phyloP scores from a whole-genome alignment of 768 basidiomycete genomes.

The Ramaria sp. region DNA sequence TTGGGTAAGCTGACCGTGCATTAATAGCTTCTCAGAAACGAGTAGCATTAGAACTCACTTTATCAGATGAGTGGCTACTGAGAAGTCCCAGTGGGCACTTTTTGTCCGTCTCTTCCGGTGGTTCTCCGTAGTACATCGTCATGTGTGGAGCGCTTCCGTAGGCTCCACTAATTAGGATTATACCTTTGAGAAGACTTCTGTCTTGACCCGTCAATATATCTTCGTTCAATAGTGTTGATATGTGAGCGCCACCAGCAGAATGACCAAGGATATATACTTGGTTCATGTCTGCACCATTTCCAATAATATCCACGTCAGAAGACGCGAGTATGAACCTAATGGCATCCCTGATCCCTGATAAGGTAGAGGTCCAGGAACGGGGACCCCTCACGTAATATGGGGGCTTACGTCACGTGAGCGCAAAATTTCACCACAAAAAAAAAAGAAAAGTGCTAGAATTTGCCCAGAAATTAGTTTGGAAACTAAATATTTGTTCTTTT shows the following conservation, averaged over 20 bases:
- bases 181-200: slow-evolving; percentile 29
- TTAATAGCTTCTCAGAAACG: slow-evolving; percentile 31
- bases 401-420: too few relatives aligned
- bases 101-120: slow-evolving; percentile 17
- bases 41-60: slow-evolving; percentile 29
- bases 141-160: slow-evolving; percentile 25
- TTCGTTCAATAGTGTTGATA: slow-evolving; percentile 32
- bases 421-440: too few relatives aligned
- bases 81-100: slow-evolving; percentile 4
- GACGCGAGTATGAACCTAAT: too few relatives aligned
- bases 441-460: too few relatives aligned
- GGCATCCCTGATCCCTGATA: too few relatives aligned
- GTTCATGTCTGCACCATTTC: too few relatives aligned
- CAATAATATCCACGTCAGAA: too few relatives aligned
- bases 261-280: too few relatives aligned
- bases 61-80: slow-evolving; percentile 4
- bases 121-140: slow-evolving; percentile 18
- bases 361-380: too few relatives aligned
- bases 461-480: too few relatives aligned
- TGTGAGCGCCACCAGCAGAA: slow-evolving; percentile 33
- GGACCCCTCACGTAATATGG: too few relatives aligned
- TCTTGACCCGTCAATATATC: slow-evolving; percentile 23
- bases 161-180: slow-evolving; percentile 35
- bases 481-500: too few relatives aligned
- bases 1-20: slow-evolving; percentile 20